These are phyloP conservation scores for Salix exigua DNA, from an alignment of 345 rosid genomes.

Conservation along the genomic window DNA sequence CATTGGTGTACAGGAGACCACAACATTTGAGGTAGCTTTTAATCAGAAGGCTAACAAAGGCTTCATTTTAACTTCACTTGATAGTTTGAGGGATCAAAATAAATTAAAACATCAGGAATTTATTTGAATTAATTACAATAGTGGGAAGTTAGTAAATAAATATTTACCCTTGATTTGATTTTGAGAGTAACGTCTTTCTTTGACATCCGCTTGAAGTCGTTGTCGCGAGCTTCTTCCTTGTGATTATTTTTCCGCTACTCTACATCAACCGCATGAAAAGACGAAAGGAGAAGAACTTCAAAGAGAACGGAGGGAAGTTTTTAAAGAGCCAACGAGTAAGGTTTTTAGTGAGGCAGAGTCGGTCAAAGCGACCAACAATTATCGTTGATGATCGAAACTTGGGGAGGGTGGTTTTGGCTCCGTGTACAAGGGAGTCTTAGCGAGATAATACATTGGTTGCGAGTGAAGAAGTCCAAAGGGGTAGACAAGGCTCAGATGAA, in stretches of 20 bases:
- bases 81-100: too few relatives aligned
- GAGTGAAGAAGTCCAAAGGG: slow-evolving; percentile 22
- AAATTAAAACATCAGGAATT: too few relatives aligned
- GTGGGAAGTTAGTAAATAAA: too few relatives aligned
- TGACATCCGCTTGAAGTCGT: background rate
- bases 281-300: slow-evolving; percentile 20
- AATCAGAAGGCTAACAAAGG: too few relatives aligned
- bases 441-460: slow-evolving; percentile 8
- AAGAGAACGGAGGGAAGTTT: slow-evolving; percentile 25
- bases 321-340: slow-evolving; percentile 30
- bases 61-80: background rate
- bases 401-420: slow-evolving; percentile 32
- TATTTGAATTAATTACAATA: too few relatives aligned
- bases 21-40: too few relatives aligned
- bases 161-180: too few relatives aligned
- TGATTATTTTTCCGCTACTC: background rate
- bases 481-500: slow-evolving; percentile 11
- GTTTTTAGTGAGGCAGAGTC: slow-evolving; percentile 26
- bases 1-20: too few relatives aligned
- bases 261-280: background rate
- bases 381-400: slow-evolving; percentile 5
- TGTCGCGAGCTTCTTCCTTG: background rate
- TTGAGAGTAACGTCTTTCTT: background rate
- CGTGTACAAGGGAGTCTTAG: slow-evolving; percentile 24
- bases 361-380: slow-evolving; percentile 27